A percentile compares a stretch with the other conserved stretches of the same genome.
Evolutionary conservation across 2,329 filamentous ascomycete genomes (phyloP).

Genomic region (Fusarium sambucinum): DNA sequence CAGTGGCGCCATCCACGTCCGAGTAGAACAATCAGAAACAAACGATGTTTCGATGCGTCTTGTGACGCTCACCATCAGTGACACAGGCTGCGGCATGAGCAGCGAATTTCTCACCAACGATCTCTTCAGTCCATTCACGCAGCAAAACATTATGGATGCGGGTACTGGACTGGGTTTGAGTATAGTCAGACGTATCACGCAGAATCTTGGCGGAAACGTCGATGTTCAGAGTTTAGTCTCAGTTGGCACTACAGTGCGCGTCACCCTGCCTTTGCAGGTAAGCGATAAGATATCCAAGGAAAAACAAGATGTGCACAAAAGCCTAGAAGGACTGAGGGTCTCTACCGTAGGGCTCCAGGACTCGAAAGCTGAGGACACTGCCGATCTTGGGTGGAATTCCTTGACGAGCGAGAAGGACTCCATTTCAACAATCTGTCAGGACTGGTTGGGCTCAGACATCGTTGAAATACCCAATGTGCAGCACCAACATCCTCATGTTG

Average conservation of each 20-base stretch:
- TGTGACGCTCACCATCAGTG: not conserved
- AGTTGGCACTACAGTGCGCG: not conserved
- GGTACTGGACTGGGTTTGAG: conserved; percentile 1
- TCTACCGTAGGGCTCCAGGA: not conserved
- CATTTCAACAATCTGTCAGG: not conserved
- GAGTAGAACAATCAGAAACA: not conserved
- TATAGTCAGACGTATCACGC: not conserved
- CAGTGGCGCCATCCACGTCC: not conserved
- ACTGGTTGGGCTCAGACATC: not conserved
- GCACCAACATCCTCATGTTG: rapidly evolving
- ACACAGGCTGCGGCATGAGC: conserved; percentile 5
- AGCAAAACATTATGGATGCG: not conserved
- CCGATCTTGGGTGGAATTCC: not conserved
- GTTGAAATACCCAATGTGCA: not conserved
- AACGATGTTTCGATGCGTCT: not conserved
- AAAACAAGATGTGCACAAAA: not conserved
- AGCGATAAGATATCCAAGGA: not conserved
- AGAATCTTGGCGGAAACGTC: not conserved
- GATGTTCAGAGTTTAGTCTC: not conserved
- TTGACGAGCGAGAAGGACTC: not conserved
- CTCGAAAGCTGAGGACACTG: not conserved
- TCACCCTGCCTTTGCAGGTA: not conserved
- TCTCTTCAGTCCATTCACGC: conserved; percentile 2
- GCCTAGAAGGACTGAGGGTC: rapidly evolving
- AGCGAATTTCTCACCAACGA: not conserved